phyloP scores from a whole-genome alignment of 2,329 filamentous ascomycete species.

The Metarhizium album region DNA sequence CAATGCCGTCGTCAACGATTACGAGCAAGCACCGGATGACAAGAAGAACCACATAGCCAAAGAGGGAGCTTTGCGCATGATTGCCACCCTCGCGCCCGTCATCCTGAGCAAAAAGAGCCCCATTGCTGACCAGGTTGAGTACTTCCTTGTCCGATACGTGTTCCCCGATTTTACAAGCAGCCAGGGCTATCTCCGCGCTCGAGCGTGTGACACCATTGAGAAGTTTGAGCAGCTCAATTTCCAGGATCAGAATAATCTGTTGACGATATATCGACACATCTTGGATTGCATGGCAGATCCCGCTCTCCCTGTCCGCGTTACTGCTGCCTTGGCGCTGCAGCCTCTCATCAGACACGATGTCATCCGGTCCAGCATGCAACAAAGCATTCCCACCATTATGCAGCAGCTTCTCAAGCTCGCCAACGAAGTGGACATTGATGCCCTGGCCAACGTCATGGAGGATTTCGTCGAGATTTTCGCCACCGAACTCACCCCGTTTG shows the following conservation, averaged over 20 bases:
- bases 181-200: slow-evolving; percentile 84
- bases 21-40: slow-evolving; percentile 71
- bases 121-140: slow-evolving; percentile 94
- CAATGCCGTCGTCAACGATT: slow-evolving; percentile 88
- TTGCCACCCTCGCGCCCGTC: slow-evolving; percentile 85
- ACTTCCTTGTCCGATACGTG: slow-evolving; percentile 95
- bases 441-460: slow-evolving; percentile 97
- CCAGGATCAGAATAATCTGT: slow-evolving; percentile 89
- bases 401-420: slow-evolving; percentile 94
- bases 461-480: slow-evolving; percentile 99
- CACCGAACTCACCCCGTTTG: slow-evolving; percentile 92
- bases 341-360: slow-evolving; percentile 92
- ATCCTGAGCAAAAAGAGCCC: slow-evolving; percentile 97
- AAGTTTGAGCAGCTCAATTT: slow-evolving; percentile 98
- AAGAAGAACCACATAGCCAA: slow-evolving; percentile 93
- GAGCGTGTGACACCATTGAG: slow-evolving; percentile 93
- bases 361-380: slow-evolving; percentile 90
- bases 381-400: slow-evolving; percentile 98
- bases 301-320: slow-evolving; percentile 88
- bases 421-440: slow-evolving; percentile 96
- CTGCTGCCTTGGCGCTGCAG: slow-evolving; percentile 86
- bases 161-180: slow-evolving; percentile 94
- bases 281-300: slow-evolving; percentile 92
- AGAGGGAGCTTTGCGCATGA: slow-evolving; percentile 94
- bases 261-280: slow-evolving; percentile 94